These are phyloP conservation scores for Leptosphaerulina australis DNA, from an alignment of 2,329 filamentous ascomycete genomes.

Conservation along the genomic window DNA sequence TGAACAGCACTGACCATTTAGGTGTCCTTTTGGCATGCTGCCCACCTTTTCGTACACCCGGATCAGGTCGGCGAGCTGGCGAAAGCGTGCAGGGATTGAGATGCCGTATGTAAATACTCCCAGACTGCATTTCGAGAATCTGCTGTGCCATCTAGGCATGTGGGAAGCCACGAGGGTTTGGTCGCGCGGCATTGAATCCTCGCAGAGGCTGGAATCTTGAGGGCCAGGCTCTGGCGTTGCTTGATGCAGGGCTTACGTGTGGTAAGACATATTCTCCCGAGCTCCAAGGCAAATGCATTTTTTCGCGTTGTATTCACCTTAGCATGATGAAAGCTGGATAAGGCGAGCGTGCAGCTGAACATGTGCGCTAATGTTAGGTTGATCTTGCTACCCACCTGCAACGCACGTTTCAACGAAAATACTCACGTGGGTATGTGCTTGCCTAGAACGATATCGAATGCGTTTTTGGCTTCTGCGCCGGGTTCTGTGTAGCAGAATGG, in stretches of 20 bases:
- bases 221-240: conserved; percentile 3
- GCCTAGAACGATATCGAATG: conserved; percentile 9
- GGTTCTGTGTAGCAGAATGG: conserved; percentile 14
- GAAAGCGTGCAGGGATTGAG: neutral
- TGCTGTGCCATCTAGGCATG: neutral
- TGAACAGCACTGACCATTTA: neutral
- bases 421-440: neutral
- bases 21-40: neutral
- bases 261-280: neutral
- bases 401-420: conserved; percentile 5
- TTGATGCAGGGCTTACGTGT: conserved; percentile 6
- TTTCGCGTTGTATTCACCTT: neutral
- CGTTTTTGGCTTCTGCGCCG: conserved; percentile 2
- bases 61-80: neutral
- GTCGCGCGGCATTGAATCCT: conserved; percentile 4
- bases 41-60: conserved; percentile 7
- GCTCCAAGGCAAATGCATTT: neutral
- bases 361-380: neutral
- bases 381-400: neutral
- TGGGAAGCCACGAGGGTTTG: neutral
- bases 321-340: no score
- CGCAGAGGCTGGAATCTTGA: conserved; percentile 5
- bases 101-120: neutral
- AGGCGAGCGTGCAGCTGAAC: neutral
- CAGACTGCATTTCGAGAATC: neutral